Conservation (phyloP, 441 rosid species). For the Omphalea diandra region DNA sequence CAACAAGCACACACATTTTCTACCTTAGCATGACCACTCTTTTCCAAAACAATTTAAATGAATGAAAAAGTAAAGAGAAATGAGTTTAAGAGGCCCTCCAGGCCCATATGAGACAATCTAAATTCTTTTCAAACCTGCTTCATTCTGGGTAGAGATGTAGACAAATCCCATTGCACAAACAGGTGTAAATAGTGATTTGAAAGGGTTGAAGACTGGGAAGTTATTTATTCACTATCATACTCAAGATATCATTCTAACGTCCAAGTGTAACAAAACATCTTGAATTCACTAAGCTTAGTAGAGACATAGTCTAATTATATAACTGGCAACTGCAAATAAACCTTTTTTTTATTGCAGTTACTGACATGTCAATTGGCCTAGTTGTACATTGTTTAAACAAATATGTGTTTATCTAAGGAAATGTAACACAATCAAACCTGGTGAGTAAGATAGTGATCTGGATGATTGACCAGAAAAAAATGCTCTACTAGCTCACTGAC, state of each 20-base stretch:
- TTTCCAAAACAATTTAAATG: background rate
- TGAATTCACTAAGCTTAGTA: background rate
- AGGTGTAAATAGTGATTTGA: background rate
- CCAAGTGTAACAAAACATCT: background rate
- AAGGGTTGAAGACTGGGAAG: background rate
- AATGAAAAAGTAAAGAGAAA: background rate
- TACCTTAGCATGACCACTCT: background rate
- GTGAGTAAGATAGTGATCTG: conserved; percentile 73
- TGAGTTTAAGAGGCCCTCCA: background rate
- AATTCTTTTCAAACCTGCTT: background rate
- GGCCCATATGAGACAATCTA: conserved; percentile 2
- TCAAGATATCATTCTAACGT: background rate
- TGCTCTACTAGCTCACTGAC: conserved; percentile 93
- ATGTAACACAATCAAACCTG: conserved; percentile 48
- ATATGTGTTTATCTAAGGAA: background rate
- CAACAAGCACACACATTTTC: background rate
- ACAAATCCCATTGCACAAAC: background rate
- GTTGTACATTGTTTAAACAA: background rate
- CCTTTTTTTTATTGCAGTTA: background rate
- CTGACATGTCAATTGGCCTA: background rate
- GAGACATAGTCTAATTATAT: background rate
- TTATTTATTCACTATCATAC: background rate
- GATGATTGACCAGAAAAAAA: conserved; percentile 93
- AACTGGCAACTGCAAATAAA: background rate
- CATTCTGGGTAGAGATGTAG: background rate